phyloP scores from a whole-genome alignment of 164 flowering plant species.

The Macadamia integrifolia region DNA sequence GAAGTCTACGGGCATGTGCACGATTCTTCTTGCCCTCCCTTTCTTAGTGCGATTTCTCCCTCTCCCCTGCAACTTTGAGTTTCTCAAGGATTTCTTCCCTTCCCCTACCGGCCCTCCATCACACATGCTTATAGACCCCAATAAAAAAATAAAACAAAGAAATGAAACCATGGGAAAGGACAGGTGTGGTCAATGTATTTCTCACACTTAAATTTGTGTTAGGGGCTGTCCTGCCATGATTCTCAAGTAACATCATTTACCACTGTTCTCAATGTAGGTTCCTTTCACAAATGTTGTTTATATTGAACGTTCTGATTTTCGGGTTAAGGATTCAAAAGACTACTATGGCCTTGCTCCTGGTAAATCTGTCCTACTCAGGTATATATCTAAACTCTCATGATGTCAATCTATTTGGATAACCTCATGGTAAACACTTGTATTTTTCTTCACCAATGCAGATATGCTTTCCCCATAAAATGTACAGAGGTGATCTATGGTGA shows the following conservation, averaged over 20 bases:
- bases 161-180: too few relatives aligned
- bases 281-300: conserved; percentile 85
- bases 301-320: conserved; percentile 85
- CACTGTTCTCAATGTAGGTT: conserved; percentile 36
- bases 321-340: conserved; percentile 87
- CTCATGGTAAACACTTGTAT: not conserved
- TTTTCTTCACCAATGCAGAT: conserved; percentile 38
- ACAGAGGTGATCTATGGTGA: conserved; percentile 73
- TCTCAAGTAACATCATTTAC: not conserved
- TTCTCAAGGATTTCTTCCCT: too few relatives aligned
- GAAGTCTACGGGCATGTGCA: too few relatives aligned
- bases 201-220: not conserved
- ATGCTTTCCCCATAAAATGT: conserved; percentile 94
- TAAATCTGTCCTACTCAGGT: conserved; percentile 91
- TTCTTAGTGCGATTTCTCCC: too few relatives aligned
- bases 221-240: not conserved
- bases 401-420: not conserved
- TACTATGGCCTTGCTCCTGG: conserved; percentile 99
- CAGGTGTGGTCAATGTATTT: not conserved
- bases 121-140: too few relatives aligned
- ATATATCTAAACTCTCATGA: conserved; percentile 1
- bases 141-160: too few relatives aligned
- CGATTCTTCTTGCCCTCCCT: too few relatives aligned
- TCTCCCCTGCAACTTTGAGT: too few relatives aligned
- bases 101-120: too few relatives aligned